Evolutionary conservation across 78 protist genomes (phyloP).

Genomic region (Dictyostelium discoideum): dicty_2.7 NC_007089.4:570001-570500

Average conservation of each 20-base stretch:
- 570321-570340: neutral
- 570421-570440: too few relatives aligned
- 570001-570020: neutral
- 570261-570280: neutral
- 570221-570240: neutral
- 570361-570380: too few relatives aligned
- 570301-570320: neutral
- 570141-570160: neutral
- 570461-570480: too few relatives aligned
- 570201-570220: neutral
- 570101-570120: slow-evolving; percentile 12
- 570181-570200: slow-evolving; percentile 9
- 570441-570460: too few relatives aligned
- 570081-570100: slow-evolving; percentile 17
- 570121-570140: neutral
- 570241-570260: neutral
- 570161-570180: neutral
- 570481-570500: neutral
- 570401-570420: too few relatives aligned
- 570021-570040: slow-evolving; percentile 3
- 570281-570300: neutral
- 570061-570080: neutral
- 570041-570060: slow-evolving; percentile 31
- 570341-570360: too few relatives aligned
- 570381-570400: too few relatives aligned